Base-by-base conservation (phyloP, 2,329 filamentous ascomycete genomes). In the Beauveria asiatica region DNA sequence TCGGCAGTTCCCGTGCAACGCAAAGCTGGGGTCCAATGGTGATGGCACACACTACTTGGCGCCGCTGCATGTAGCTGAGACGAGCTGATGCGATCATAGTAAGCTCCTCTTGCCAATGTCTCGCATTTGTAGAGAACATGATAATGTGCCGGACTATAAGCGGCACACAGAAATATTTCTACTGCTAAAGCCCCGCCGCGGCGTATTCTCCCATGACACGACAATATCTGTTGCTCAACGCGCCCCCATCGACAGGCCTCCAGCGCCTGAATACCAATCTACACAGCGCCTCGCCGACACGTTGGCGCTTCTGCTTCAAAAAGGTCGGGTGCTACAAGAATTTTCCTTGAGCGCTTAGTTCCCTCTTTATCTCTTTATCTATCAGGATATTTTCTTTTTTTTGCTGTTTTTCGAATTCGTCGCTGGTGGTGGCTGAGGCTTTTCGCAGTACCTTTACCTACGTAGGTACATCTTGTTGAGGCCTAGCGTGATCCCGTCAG, bases 401-500 rank as follows among this genome's bases (percentile, higher is more conserved):
- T 25, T 57, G n/a, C 30, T 30, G 21, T 33, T 33, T 57, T 57
- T 11, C 6, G 21, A 48, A 11, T 39, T n/a, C 25, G 42, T 5
- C 21, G 7, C 30, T 13, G 33, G 44, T 39, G n/a, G 54, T 42
- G 54, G 54, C 54, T 57, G 44, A 37, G 54, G 53, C 41, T 21
- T 23, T 23, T 23, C 39, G 16, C 50, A 37, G 33, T 42, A 42
- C 21, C 33, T n/a, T n/a, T n/a, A n/a, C n/a, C n/a, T n/a, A n/a
- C n/a, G n/a, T 50, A 39, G 23, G n/a, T 37, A 16, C 33, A 37
- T n/a, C 19, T 25, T 45, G 37, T 54, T 37, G 33, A 37, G 33
- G 33, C 55, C 42, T 59, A 45, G 39, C 41, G 48, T 27, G 23
- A 53, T 53, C 41, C 41, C 53, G 57, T 59, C 57, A 59, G 27